A percentile compares a stretch with the other conserved stretches of the same genome.
These are phyloP conservation scores for Aspergillus heteromorphus DNA, from an alignment of 495 filamentous ascomycete species.

Conservation along the genomic window DNA sequence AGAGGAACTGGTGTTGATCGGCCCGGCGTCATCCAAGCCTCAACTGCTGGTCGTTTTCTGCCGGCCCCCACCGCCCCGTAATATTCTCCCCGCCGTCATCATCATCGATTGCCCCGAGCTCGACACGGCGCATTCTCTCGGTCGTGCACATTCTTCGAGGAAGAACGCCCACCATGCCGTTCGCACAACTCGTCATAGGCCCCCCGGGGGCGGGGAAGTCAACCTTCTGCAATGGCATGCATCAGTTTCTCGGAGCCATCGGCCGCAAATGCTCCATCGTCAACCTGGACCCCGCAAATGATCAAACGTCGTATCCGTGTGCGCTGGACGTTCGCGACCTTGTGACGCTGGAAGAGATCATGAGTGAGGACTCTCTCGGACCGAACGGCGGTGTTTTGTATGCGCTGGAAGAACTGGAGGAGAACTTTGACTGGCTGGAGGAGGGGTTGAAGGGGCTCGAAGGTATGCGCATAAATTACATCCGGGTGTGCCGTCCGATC, in stretches of 20 bases:
- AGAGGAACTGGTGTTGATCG: conserved; percentile 20
- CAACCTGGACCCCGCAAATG: conserved; percentile 97
- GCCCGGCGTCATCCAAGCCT: conserved; percentile 26
- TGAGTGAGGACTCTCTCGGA: conserved; percentile 85
- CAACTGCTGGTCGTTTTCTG: conserved; percentile 11
- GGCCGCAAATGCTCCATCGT: conserved; percentile 90
- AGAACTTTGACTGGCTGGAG: conserved; percentile 87
- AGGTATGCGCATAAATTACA: conserved; percentile 28
- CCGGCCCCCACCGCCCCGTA: conserved; percentile 26
- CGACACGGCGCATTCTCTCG: background rate
- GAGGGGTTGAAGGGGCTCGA: conserved; percentile 67
- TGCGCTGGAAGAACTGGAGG: conserved; percentile 89
- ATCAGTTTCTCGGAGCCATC: conserved; percentile 94
- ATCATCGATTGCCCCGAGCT: conserved; percentile 14
- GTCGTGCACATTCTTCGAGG: background rate
- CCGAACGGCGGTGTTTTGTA: conserved; percentile 91
- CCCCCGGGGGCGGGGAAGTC: conserved; percentile 94
- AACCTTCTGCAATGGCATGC: conserved; percentile 97
- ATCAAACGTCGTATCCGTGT: conserved; percentile 58
- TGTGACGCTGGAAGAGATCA: conserved; percentile 86
- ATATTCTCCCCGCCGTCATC: conserved; percentile 30
- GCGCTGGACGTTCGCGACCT: conserved; percentile 88
- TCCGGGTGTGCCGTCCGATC: conserved; percentile 4
- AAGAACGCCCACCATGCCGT: conserved; percentile 43
- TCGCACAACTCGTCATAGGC: conserved; percentile 79